Base-by-base conservation (phyloP, 495 filamentous ascomycete genomes). In the Rusavskia elegans region DNA sequence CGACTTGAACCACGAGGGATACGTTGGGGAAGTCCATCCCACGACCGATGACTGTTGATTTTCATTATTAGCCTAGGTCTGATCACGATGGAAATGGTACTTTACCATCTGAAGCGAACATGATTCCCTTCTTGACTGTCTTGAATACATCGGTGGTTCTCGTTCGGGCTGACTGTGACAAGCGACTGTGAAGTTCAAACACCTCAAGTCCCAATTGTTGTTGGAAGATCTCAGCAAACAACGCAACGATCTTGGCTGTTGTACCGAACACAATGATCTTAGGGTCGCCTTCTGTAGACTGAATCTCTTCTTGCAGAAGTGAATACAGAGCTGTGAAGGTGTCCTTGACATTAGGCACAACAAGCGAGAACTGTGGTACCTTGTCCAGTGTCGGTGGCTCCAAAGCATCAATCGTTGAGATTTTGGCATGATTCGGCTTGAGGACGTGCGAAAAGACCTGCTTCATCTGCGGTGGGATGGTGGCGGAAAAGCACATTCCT, bases 21-120 rank as follows among this genome's bases (percentile, higher is more conserved):
- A 96, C 90, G 57, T 88, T 81, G 50, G 90, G 89, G 70, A 96
- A 96, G 64, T 96, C 90, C 87, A 96, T 90, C 29, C 82, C 82
- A 49, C 82, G 75, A 17, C 81, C 82, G 44, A 86, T 75, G 23
- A 86, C 81, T 57, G 82, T 66, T 35, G 71, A 20, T 69, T 21
- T 35, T 35, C 32, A 64, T 57, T 7, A 57, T 57, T 1, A 76
- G 72, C 25, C 73, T 61, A 55, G 76, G 76, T 69, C 76, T 81
- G 17, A 71, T 65, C 13, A 73, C 68, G 13, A 17, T 23, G 48
- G 16, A 29, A 2, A 32, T 27, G 29, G 10, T 7, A 13, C 1
- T 45, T 35, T 49, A 61, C 58, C 81, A 61, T 85, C 82, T 16
- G 78, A 78, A 35, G 82, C 82, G 57, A 84, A 76, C 58, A 85